These are phyloP conservation scores for Nephelium lappaceum DNA, from an alignment of 345 rosid species.

Conservation along the genomic window DNA sequence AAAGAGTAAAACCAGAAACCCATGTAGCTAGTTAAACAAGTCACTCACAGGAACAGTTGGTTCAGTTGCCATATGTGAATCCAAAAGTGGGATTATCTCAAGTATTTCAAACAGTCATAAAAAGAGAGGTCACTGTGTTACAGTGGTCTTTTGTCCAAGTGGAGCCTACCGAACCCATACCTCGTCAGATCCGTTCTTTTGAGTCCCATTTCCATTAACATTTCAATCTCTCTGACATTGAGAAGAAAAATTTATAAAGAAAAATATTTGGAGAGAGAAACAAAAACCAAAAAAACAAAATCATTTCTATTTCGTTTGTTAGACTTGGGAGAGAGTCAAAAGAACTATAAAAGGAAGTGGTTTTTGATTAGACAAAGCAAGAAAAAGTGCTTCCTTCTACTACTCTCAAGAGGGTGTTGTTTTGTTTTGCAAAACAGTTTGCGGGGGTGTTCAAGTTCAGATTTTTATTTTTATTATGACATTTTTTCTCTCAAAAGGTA, in stretches of 20 bases:
- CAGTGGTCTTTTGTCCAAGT: slow-evolving; percentile 20
- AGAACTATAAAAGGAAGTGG: not conserved
- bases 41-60: slow-evolving; percentile 25
- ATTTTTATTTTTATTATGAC: not conserved
- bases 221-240: not conserved
- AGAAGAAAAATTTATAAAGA: not conserved
- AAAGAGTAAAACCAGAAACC: slow-evolving; percentile 18
- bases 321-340: too few species aligned
- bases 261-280: too few species aligned
- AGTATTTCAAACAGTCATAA: slow-evolving; percentile 12
- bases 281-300: not conserved
- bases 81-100: slow-evolving; percentile 24
- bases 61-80: slow-evolving; percentile 32
- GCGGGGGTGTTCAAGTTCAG: not conserved
- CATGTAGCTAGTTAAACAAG: not conserved
- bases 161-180: slow-evolving; percentile 60
- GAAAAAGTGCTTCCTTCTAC: not conserved
- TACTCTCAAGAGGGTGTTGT: not conserved
- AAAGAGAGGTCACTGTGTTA: slow-evolving; percentile 6
- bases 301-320: too few species aligned
- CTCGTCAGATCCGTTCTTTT: slow-evolving; percentile 43
- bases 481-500: slow-evolving; percentile 25
- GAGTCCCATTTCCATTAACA: slow-evolving; percentile 31
- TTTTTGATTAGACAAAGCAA: slow-evolving; percentile 11
- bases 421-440: slow-evolving; percentile 9